Base-by-base conservation (phyloP, 2,329 filamentous ascomycete species). In the Teratosphaeria destructans region DNA sequence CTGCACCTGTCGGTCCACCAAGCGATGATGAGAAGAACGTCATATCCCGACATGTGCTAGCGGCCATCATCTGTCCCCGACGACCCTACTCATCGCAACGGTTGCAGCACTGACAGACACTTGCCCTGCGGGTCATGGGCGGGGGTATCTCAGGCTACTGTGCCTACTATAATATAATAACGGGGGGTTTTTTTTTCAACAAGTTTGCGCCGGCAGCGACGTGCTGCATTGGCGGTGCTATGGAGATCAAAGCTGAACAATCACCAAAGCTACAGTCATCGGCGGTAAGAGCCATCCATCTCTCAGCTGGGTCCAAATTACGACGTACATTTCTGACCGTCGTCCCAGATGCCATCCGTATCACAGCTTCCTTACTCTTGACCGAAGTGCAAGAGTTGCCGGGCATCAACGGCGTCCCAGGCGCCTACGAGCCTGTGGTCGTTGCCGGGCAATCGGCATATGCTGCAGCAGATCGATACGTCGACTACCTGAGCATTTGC, bases 121-220 rank as follows among this genome's bases (percentile, higher is more conserved):
- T 89, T 43, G 81, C 84, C n/a, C 82, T 89, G 64, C 84, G 86
- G 43, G 84, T 87, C 58, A 79, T 88, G 39, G 86, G 86, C 54
- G 85, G 85, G 34, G 79, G 81, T 12, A 81, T 88, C 61, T 23
- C 23, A 1, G 85, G 70, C 27, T 73, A 71, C 58, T 65, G 61
- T 52, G 67, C 77, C 3, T 78, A 43, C 11, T 43, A 43, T 16
- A 43, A 43, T 12, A 12, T 39, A 23, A 23, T 23, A 23, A 23
- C 23, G 23, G 23, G n/a, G 23, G 23, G 23, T 23, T 23, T 32
- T 32, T 32, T 32, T 32, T 5, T 32, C 29, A 32, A 32, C 55
- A 78, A 77, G 61, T 78, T 82, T 52, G 66, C 75, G 3, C 75
- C 75, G 0, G 69, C 71, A 3, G 78, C 81, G 26, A 74, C 70